These are phyloP conservation scores for Berberis vulgaris DNA, from an alignment of 164 flowering plant genomes.

Conservation along the genomic window DNA sequence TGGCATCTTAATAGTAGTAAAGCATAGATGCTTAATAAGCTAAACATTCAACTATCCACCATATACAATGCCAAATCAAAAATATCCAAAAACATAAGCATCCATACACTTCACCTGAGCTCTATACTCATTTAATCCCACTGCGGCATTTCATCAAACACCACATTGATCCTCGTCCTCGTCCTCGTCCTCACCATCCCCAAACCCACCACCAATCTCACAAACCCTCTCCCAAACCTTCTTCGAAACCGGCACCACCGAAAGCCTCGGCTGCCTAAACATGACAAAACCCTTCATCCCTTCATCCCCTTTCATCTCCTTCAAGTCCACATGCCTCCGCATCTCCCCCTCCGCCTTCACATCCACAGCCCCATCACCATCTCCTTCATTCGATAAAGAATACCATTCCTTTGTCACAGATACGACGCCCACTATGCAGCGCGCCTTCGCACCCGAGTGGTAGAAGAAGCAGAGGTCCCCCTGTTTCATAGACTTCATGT, in stretches of 20 bases:
- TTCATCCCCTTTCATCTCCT: constrained; percentile 73
- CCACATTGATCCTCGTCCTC: background rate
- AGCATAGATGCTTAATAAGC: too few species aligned
- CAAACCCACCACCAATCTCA: constrained; percentile 66
- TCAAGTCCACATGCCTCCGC: constrained; percentile 62
- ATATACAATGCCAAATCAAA: too few species aligned
- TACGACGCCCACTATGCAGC: constrained; percentile 82
- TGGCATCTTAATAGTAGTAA: too few species aligned
- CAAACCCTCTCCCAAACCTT: constrained; percentile 62
- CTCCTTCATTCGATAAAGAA: constrained; percentile 18
- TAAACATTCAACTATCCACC: too few species aligned
- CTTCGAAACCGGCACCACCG: constrained; percentile 75
- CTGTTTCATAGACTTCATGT: constrained; percentile 65
- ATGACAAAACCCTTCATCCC: constrained; percentile 54
- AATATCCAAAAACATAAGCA: too few species aligned
- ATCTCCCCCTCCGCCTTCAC: constrained; percentile 77
- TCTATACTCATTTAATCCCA: too few species aligned
- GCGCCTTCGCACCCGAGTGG: constrained; percentile 74
- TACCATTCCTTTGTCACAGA: constrained; percentile 66
- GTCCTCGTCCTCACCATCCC: constrained; percentile 6
- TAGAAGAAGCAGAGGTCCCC: constrained; percentile 92
- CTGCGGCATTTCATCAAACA: too few species aligned
- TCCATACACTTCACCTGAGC: too few species aligned
- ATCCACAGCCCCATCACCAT: constrained; percentile 51
- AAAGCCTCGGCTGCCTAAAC: constrained; percentile 81